Conservation (phyloP, 1,139 yeast species). For the Kodamaea plutei region DNA sequence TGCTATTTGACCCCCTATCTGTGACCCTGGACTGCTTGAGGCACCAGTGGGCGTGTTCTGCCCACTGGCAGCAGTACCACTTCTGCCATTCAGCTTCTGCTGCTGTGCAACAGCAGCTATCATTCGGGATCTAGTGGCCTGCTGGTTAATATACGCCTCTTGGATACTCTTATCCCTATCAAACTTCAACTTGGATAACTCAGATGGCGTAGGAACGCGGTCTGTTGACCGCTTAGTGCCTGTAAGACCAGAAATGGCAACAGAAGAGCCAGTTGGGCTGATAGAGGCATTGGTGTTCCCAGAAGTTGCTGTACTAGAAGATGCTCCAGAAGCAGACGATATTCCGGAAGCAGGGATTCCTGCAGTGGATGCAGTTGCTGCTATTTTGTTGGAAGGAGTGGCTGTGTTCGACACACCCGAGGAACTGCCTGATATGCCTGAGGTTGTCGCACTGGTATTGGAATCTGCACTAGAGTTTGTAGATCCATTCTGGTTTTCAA, state of each 20-base stretch:
- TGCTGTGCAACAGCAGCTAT: constrained; percentile 41
- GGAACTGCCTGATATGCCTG: neutral
- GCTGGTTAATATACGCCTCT: constrained; percentile 62
- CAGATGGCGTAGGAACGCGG: constrained; percentile 71
- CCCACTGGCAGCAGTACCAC: neutral
- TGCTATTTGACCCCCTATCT: too few relatives aligned
- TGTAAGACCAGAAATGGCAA: constrained; percentile 2
- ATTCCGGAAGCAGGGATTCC: constrained; percentile 6
- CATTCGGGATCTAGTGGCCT: constrained; percentile 36
- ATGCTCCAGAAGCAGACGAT: neutral
- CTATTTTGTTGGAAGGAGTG: neutral
- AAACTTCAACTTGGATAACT: constrained; percentile 71
- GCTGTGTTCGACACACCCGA: constrained; percentile 25
- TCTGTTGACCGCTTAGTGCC: constrained; percentile 26
- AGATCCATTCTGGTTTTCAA: constrained; percentile 9
- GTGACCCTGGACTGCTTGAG: too few relatives aligned
- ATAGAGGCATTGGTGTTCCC: neutral
- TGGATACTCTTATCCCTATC: constrained; percentile 84
- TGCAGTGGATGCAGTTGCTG: constrained; percentile 2
- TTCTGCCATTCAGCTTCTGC: constrained; percentile 16
- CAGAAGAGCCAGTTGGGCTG: neutral
- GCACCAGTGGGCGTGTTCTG: neutral
- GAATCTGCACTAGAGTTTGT: constrained; percentile 27
- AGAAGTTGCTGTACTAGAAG: neutral
- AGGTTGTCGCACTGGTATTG: constrained; percentile 21